Conservation (phyloP, 2,329 filamentous ascomycete genomes). For the Colletotrichum sp. region DNA sequence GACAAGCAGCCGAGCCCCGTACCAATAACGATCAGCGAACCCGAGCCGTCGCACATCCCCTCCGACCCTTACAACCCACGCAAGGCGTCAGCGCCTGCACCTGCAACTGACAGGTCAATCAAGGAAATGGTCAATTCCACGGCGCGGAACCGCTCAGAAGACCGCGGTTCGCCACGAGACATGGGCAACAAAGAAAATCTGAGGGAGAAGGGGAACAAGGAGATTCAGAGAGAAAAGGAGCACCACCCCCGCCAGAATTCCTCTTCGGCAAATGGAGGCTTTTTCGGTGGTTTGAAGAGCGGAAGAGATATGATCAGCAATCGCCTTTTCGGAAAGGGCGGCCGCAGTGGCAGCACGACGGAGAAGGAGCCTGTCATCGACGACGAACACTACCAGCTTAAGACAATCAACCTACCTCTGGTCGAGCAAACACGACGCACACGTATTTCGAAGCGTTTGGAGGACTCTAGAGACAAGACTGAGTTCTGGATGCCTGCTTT, state of each 20-base stretch:
- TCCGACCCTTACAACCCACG: conserved; percentile 45
- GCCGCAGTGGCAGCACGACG: conserved; percentile 71
- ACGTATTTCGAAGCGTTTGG: conserved; percentile 86
- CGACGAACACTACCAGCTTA: conserved; percentile 83
- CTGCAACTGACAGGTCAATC: conserved; percentile 69
- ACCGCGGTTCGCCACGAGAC: conserved; percentile 60
- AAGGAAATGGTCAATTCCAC: conserved; percentile 71
- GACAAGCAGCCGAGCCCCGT: conserved; percentile 30
- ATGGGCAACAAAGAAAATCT: conserved; percentile 46
- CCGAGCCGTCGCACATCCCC: conserved; percentile 37
- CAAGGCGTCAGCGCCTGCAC: conserved; percentile 67
- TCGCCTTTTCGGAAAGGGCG: conserved; percentile 80
- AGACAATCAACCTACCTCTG: conserved; percentile 84
- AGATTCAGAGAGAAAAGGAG: conserved; percentile 10
- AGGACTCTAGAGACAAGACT: conserved; percentile 90
- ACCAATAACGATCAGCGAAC: conserved; percentile 35
- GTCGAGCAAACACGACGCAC: conserved; percentile 90
- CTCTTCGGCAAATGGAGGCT: conserved; percentile 64
- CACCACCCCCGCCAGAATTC: conserved; percentile 50
- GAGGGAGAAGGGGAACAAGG: conserved; percentile 48
- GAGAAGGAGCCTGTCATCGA: conserved; percentile 71
- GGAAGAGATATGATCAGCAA: conserved; percentile 83
- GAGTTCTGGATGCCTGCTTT: conserved; percentile 99
- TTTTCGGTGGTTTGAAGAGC: conserved; percentile 77
- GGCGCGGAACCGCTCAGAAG: conserved; percentile 74